Base-by-base conservation (phyloP, 164 flowering plant genomes). In the Macadamia integrifolia region DNA sequence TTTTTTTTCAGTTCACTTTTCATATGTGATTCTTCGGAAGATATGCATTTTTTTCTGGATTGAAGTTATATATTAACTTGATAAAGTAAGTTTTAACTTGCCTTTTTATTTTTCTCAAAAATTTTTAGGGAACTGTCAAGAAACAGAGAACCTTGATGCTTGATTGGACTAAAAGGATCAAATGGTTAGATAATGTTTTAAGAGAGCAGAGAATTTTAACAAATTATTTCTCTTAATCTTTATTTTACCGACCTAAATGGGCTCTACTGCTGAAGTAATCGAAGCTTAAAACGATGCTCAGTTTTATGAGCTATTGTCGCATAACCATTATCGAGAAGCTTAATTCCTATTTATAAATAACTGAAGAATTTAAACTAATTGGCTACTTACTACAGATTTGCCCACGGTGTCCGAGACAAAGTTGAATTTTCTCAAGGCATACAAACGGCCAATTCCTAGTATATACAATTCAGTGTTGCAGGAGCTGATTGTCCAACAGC, bases 401-500 rank as follows among this genome's bases (percentile, higher is more conserved):
- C 94, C 98, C 1, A 81, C 97, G 23, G 98, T 93, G 14, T 43
- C 96, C 14, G 92, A 89, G 66, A 93, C 98, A 42, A 93, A 94
- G 80, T 42, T 66, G 68, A 88, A 80, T 69, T 94, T 94, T 69
- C 79, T 91, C 8, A 86, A 84, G 78, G 83, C 88, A 0, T 94
- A 94, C 72, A 92, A 85, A 81, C 81, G 85, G 60, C 99, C 99
- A 10, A 88, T 94, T 66, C 97, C 99, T 3, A 88, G 97, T 77
- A 74, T 94, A 66, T 94, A 94, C 83, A 94, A 86, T 84, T 82
- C 83, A 9, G 93, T 94, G 62, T 75, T 94, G 71, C 97, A 86
- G 73, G 99, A 92, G 74, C 79, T 94, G 76, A 80, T 94, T 64
- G 97, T 92, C 40, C 97, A 92, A 69, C 99, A 94, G 32, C 99